Base-by-base conservation (phyloP, 2,329 filamentous ascomycete species). In the Neonectria coccinea region DNA sequence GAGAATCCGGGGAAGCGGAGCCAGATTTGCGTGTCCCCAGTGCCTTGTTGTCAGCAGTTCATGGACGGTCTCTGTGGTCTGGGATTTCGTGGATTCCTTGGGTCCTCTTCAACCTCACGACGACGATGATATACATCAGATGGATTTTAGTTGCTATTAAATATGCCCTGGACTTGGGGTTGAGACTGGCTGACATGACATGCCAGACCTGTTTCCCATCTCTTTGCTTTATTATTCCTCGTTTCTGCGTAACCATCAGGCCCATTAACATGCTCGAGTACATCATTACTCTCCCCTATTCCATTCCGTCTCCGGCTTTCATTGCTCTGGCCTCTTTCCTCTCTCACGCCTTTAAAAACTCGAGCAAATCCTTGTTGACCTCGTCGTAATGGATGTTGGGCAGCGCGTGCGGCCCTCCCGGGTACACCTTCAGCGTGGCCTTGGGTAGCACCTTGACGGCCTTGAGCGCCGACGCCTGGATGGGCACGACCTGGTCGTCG, bases 401-500 rank as follows among this genome's bases (percentile, higher is more conserved):
- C 56, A 81, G 71, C 8, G 73, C 80, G 69, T 83, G 80, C 29
- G 76, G 71, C 1, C 75, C 80, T 1, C 79, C 80, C 0, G 67
- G 66, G 57, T 81, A 81, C n/a, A 79, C 73, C 73, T 81, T 81
- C 22, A 82, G 66, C 44, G 65, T 78, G 1, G 76, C 78, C 44
- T 79, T 71, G 33, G 76, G 75, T 60, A 80, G 59, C 42, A 81
- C 67, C 68, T 79, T 78, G 9, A 76, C 67, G 5, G 75, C 70
- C 63, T 75, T 75, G 4, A 66, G 16, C 2, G 74, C 78, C 47
- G 75, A 59, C 12, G 69, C 73, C 33, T 71, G 59, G 58, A 81
- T 74, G 16, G 79, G 80, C 33, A 81, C 79, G 33, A 81, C 67
- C 65, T 81, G 79, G 63, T 82, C 80, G 68, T 80, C 79, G 42